Conservation (phyloP, 768 basidiomycete genomes). For the Dacryopinax primogenitus region DNA sequence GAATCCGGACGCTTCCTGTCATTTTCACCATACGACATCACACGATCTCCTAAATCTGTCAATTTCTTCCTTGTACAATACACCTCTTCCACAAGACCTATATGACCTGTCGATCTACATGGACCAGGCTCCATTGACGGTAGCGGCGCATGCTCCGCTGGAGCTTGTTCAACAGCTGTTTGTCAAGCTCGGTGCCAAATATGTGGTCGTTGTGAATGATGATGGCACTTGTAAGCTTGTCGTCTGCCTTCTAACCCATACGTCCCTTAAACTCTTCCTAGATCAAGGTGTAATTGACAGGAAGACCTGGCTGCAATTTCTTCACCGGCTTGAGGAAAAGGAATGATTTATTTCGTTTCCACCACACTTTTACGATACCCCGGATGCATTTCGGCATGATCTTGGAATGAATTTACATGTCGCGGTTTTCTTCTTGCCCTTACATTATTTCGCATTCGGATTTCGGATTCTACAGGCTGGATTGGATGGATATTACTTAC, state of each 20-base stretch:
- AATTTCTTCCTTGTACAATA: constrained; percentile 18
- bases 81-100: constrained; percentile 33
- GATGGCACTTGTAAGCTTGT: constrained; percentile 46
- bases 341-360: background rate
- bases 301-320: constrained; percentile 83
- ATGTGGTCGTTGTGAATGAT: constrained; percentile 70
- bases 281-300: constrained; percentile 89
- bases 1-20: constrained; percentile 50
- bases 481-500: background rate
- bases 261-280: constrained; percentile 22
- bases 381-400: background rate
- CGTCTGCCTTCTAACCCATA: background rate
- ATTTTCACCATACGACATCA: constrained; percentile 37
- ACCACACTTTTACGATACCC: background rate
- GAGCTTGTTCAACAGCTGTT: constrained; percentile 91
- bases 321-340: constrained; percentile 45
- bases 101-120: constrained; percentile 81
- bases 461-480: background rate
- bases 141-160: constrained; percentile 73
- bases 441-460: background rate
- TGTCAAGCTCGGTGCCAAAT: constrained; percentile 82
- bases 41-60: constrained; percentile 13
- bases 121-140: constrained; percentile 85
- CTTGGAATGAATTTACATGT: background rate
- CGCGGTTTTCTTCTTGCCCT: background rate